Base-by-base conservation (phyloP, 306 rosid species). In the Fagus crenata region DNA sequence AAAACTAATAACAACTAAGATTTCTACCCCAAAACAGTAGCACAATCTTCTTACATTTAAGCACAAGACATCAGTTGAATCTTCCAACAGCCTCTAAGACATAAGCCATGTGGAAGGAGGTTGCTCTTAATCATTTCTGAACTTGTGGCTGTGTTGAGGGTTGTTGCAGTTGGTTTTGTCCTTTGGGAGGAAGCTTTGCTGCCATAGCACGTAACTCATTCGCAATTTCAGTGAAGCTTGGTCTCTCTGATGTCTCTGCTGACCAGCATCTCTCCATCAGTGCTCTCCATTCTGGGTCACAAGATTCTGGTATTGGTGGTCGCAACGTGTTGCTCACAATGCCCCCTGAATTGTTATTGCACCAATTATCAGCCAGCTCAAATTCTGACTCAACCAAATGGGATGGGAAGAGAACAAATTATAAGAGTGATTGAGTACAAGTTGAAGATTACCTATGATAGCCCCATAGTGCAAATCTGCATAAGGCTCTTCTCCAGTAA, bases 181-280 rank as follows among this genome's bases (percentile, higher is more conserved):
- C 90, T 88, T 88, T 94, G 7, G 88, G 85, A 75, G 94, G 91
- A 85, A 82, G 71, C 85, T 89, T 94, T 53, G 92, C 75, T 3
- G 92, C 89, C 90, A 90, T 88, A 73, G 85, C 73, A 53, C 96
- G 93, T 65, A 94, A 84, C 32, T 84, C 89, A 69, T 85, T 86
- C 2, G 93, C 97, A 68, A 90, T 88, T 80, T 89, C 92, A 0
- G 93, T 88, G 85, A 92, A 94, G 81, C 83, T 84, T 74, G 91
- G 92, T 81, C 98, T 88, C 85, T 92, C 95, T 12, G 87, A 88
- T 39, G 96, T 93, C 85, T 92, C 97, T 1, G 95, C 72, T 41
- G 96, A 86, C 97, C 98, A 94, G 82, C 96, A 92, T 83, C 86
- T 79, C 89, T 92, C 96, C 96, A 92, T 94, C 76, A 94, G 80